phyloP scores from a whole-genome alignment of 2,329 filamentous ascomycete species.

The Didymella glomerata region DNA sequence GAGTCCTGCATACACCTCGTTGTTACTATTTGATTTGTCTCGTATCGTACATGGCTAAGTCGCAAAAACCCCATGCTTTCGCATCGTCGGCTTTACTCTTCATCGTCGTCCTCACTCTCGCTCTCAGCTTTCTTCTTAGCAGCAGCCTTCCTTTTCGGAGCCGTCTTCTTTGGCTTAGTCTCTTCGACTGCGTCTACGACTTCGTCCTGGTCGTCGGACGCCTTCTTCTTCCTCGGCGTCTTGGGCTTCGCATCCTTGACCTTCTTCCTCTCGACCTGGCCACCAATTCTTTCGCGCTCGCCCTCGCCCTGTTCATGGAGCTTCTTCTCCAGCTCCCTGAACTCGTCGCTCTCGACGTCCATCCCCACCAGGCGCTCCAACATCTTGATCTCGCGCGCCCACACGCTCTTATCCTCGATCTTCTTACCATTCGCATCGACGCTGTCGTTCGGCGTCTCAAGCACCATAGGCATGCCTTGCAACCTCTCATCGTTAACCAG shows the following conservation, averaged over 20 bases:
- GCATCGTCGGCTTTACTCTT: slow-evolving; percentile 18
- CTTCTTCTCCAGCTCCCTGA: slow-evolving; percentile 69
- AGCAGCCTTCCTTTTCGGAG: slow-evolving; percentile 25
- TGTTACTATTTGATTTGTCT: background rate
- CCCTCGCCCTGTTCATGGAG: slow-evolving; percentile 72
- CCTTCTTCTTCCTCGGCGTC: slow-evolving; percentile 52
- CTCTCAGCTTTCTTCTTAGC: slow-evolving; percentile 30
- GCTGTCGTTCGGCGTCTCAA: slow-evolving; percentile 92
- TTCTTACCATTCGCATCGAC: slow-evolving; percentile 69
- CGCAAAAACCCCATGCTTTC: background rate
- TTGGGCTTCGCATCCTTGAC: slow-evolving; percentile 51
- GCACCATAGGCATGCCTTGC: slow-evolving; percentile 83
- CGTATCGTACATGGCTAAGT: background rate
- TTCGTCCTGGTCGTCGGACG: slow-evolving; percentile 13
- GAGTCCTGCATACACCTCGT: background rate
- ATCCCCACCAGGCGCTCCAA: slow-evolving; percentile 87
- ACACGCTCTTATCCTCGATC: slow-evolving; percentile 80
- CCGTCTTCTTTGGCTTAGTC: slow-evolving; percentile 4
- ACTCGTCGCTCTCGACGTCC: slow-evolving; percentile 78
- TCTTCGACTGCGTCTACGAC: slow-evolving; percentile 14
- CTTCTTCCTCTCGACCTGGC: slow-evolving; percentile 74
- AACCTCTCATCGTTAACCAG: slow-evolving; percentile 84
- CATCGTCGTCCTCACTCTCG: slow-evolving; percentile 32
- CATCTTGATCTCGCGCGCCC: slow-evolving; percentile 94
- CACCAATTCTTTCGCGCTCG: slow-evolving; percentile 78